Evolutionary conservation across 805 yeast species (phyloP).

Genomic region (Metschnikowia vanudenii): DNA sequence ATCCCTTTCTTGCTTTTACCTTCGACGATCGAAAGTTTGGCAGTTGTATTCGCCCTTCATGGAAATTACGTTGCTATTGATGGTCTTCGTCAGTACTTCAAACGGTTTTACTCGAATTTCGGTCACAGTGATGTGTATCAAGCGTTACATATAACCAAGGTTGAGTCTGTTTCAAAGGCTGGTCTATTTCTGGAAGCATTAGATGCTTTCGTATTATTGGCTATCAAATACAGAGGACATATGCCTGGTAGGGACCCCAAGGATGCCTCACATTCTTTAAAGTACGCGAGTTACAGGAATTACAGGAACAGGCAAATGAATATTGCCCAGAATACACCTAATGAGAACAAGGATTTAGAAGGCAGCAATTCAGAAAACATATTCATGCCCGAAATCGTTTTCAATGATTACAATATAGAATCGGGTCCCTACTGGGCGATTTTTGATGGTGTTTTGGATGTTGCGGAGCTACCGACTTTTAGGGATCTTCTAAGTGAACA

Average conservation of each 20-base stretch:
- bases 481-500: constrained; percentile 20
- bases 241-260: constrained; percentile 5
- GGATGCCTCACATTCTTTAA: constrained; percentile 10
- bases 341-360: not conserved
- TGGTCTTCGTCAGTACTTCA: constrained; percentile 36
- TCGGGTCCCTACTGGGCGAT: constrained; percentile 24
- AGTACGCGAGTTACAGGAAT: constrained; percentile 13
- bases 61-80: constrained; percentile 26
- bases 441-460: constrained; percentile 27
- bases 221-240: constrained; percentile 23
- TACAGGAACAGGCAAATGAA: constrained; percentile 18
- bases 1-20: constrained; percentile 37
- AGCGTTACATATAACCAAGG: constrained; percentile 25
- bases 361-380: not conserved
- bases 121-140: constrained; percentile 31
- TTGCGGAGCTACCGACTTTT: constrained; percentile 36
- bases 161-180: constrained; percentile 31
- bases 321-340: constrained; percentile 13
- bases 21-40: constrained; percentile 24
- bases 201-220: constrained; percentile 23
- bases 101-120: constrained; percentile 36
- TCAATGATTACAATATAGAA: constrained; percentile 28
- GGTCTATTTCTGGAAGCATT: constrained; percentile 26
- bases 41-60: constrained; percentile 28
- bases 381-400: constrained; percentile 23